Conservation (phyloP, 306 rosid genomes). For the Luffa acutangula region DNA sequence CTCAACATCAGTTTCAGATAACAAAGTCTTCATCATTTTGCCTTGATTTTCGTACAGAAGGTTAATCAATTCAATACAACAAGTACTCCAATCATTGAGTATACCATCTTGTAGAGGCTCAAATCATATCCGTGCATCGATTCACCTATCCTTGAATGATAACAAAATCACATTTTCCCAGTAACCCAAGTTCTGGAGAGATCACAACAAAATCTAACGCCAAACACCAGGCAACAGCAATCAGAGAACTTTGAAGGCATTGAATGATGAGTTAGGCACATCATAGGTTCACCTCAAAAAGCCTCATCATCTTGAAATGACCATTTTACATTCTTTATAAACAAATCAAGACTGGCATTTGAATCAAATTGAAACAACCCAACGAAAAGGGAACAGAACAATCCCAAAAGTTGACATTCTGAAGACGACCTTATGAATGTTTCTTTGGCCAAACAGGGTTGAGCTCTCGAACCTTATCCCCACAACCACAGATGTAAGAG, state of each 20-base stretch:
- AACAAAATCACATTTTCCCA: neutral
- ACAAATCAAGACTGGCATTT: neutral
- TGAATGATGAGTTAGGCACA: conserved; percentile 7
- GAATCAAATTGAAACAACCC: neutral
- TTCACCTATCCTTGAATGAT: neutral
- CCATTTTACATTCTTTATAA: neutral
- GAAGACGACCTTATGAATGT: neutral
- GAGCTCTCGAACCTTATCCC: neutral
- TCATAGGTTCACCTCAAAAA: conserved; percentile 4
- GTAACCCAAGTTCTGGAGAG: neutral
- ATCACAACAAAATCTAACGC: neutral
- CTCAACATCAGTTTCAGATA: conserved; percentile 30
- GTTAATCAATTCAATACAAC: neutral
- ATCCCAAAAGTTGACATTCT: neutral
- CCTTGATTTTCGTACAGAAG: conserved; percentile 3
- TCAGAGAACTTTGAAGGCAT: conserved; percentile 29
- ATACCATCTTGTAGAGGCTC: neutral
- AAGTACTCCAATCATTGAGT: neutral
- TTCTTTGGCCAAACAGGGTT: conserved; percentile 11
- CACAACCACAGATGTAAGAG: conserved; percentile 7
- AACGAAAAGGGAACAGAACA: neutral
- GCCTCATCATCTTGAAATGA: conserved; percentile 17
- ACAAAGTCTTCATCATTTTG: conserved; percentile 13
- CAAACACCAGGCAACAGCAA: conserved; percentile 9
- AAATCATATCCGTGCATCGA: neutral